Evolutionary conservation across 257 asterid genomes (phyloP).

Genomic region (Solanum boliviense): DNA sequence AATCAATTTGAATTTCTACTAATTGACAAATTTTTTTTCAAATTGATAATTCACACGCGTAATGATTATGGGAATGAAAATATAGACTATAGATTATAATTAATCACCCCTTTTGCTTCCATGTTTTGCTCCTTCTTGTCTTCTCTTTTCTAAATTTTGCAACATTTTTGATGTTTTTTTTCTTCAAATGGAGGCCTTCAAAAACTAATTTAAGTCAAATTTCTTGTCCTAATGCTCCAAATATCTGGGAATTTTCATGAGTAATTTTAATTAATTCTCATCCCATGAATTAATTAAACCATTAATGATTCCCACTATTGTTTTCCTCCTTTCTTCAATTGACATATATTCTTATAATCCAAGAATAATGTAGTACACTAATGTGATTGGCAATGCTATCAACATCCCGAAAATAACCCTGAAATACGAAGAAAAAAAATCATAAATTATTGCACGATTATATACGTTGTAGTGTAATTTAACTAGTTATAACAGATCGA

Average conservation of each 20-base stretch:
- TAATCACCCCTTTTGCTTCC: not conserved
- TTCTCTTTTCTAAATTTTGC: not conserved
- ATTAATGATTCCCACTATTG: not conserved
- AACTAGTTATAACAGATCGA: not conserved
- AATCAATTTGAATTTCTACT: not conserved
- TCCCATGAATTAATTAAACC: not conserved
- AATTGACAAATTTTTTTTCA: not conserved
- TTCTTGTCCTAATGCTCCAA: conserved; percentile 3
- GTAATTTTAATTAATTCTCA: not conserved
- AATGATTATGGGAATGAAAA: not conserved
- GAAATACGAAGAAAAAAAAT: not conserved
- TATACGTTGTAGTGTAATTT: not conserved
- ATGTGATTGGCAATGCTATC: conserved; percentile 46
- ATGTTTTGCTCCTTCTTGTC: conserved; percentile 7
- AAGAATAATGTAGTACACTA: conserved; percentile 44
- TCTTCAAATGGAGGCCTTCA: not conserved
- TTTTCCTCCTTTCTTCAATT: not conserved
- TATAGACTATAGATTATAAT: not conserved
- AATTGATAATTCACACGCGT: not conserved
- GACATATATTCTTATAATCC: conserved; percentile 11
- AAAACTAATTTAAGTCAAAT: not conserved
- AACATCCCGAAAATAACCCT: conserved; percentile 62
- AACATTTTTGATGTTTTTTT: not conserved
- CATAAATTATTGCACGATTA: not conserved
- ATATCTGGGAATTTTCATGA: not conserved